Evolutionary conservation across 768 basidiomycete species (phyloP), one percentile per base, ranked within the genome.

Genomic region (Scleroderma bovista): DNA sequence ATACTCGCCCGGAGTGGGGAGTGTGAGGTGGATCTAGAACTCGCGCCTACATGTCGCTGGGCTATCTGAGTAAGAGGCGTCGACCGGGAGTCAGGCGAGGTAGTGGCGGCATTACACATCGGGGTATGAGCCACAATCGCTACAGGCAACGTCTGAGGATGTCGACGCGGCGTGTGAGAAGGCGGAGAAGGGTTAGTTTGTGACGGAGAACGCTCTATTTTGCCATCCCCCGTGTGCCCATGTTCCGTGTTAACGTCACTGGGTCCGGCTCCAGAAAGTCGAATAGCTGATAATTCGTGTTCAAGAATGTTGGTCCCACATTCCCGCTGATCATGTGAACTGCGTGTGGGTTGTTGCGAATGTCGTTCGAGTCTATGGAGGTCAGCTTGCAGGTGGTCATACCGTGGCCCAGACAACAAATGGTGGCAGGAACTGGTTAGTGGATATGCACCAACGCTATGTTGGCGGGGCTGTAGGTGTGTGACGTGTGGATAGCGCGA

Each of bases 361-460:
- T 4, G 31, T 11, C n/a, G 29, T 23, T 45, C 44, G 17, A 33
- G 20, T 43, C 51, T 52, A 29, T 37, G 48, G 12, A 57, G 52
- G 48, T 57, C 53, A 37, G 49, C 52, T 32, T 40, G 64, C 52
- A 29, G n/a, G 33, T 15, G 54, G 47, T 69, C 59, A 57, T 63
- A 67, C 55, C 58, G 57, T 53, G 65, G 58, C 51, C 54, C 67
- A 67, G 67, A 69, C 66, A 63, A 54, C 42, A 58, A 23, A 50
- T 58, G 32, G 31, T 16, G 44, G 15, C 17, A 65, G 63, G 65
- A 67, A 64, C 56, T 65, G n/a, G 57, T 40, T 59, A 47, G 53
- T 47, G 65, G 60, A 57, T 65, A 67, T 62, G 56, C 55, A 55
- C 50, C 56, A 46, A 56, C 46, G 52, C 54, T 48, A 38, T 57